Evolutionary conservation across 495 filamentous ascomycete genomes (phyloP).

Genomic region (Podospora tetraspora): DNA sequence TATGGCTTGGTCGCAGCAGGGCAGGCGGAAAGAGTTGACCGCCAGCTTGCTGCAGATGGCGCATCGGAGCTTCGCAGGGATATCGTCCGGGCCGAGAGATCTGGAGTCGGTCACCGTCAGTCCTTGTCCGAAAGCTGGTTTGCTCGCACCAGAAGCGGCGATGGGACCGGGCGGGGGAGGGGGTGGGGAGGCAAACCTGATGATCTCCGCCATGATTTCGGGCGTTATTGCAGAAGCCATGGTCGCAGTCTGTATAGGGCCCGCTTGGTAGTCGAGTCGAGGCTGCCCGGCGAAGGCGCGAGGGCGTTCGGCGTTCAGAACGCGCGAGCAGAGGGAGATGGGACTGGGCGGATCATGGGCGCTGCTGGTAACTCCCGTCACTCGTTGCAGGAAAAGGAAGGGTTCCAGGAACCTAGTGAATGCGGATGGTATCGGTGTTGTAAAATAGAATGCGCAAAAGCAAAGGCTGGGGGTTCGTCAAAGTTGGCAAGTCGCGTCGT

Average conservation of each 20-base stretch:
- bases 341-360: conserved; percentile 1
- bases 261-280: conserved; percentile 6
- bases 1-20: conserved; percentile 93
- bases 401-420: neutral
- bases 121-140: neutral
- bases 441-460: neutral
- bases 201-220: conserved; percentile 32
- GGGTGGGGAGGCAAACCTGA: conserved; percentile 28
- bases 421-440: neutral
- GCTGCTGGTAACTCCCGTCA: neutral
- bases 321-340: neutral
- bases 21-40: conserved; percentile 83
- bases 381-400: neutral
- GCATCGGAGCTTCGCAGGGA: conserved; percentile 91
- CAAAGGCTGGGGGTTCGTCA: neutral
- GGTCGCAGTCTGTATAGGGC: conserved; percentile 19
- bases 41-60: conserved; percentile 87
- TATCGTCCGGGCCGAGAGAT: conserved; percentile 73
- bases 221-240: conserved; percentile 19
- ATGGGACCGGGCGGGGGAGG: neutral
- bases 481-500: neutral
- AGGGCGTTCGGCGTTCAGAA: neutral
- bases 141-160: neutral
- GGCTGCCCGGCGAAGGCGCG: neutral
- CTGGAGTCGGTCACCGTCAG: conserved; percentile 41